Evolutionary conservation across 805 yeast species (phyloP).

Genomic region (Ogataea naganishii): DNA sequence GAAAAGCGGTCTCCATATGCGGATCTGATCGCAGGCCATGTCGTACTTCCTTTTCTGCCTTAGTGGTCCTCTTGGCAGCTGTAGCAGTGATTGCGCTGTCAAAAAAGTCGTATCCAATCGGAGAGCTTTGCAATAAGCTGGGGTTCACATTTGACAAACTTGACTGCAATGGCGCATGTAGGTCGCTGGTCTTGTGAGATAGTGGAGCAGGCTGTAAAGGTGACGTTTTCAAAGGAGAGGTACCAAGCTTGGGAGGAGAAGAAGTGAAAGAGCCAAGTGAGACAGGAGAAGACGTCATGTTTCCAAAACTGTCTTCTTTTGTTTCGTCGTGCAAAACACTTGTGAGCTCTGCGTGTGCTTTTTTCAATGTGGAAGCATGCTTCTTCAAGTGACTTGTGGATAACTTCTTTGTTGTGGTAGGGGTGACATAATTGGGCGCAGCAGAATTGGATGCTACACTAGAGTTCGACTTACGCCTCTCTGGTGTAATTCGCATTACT

Average conservation of each 20-base stretch:
- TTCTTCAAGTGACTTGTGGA: no score
- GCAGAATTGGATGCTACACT: constrained; percentile 6
- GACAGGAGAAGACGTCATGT: no score
- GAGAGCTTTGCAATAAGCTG: neutral
- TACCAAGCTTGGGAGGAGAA: neutral
- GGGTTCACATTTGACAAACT: neutral
- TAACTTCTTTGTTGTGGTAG: constrained; percentile 2
- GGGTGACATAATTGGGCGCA: constrained; percentile 13
- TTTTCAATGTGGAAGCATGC: neutral
- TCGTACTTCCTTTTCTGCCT: neutral
- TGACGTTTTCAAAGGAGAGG: no score
- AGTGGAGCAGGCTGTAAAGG: no score
- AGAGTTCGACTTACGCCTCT: constrained; percentile 3
- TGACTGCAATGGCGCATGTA: no score
- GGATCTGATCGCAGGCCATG: constrained; percentile 3
- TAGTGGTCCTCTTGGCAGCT: neutral
- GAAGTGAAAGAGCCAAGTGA: no score
- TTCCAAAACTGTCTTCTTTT: neutral
- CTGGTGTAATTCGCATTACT: constrained; percentile 23
- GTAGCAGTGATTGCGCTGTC: no score
- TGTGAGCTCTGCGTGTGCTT: neutral
- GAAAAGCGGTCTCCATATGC: constrained; percentile 5
- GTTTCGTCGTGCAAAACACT: neutral
- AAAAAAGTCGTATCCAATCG: no score
- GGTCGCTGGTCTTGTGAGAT: no score